Evolutionary conservation across 306 rosid genomes (phyloP).

Genomic region (Corylus americana): DNA sequence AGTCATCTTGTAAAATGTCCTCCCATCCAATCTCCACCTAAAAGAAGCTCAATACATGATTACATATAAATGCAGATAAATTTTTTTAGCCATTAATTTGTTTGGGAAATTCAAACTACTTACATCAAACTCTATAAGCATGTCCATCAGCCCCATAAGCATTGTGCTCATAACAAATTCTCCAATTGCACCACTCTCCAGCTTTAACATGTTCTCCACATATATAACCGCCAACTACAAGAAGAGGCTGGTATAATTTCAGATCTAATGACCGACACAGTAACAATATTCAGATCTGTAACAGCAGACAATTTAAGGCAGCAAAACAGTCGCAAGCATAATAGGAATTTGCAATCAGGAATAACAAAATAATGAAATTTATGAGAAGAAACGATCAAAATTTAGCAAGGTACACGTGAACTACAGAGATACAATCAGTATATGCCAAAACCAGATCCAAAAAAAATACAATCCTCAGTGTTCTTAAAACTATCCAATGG

Average conservation of each 20-base stretch:
- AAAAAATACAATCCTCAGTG: background rate
- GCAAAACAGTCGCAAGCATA: background rate
- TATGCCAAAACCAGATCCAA: background rate
- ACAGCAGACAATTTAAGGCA: background rate
- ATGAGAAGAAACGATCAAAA: background rate
- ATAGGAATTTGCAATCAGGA: background rate
- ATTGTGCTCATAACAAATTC: conserved; percentile 64
- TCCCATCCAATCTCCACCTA: conserved; percentile 87
- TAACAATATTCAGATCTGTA: background rate
- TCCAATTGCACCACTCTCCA: conserved; percentile 73
- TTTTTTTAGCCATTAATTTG: conserved; percentile 1
- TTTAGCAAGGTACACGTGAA: background rate
- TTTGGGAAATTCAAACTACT: conserved; percentile 27
- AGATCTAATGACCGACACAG: background rate
- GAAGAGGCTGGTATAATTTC: background rate
- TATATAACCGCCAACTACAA: conserved; percentile 61
- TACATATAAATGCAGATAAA: conserved; percentile 1
- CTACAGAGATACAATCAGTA: background rate
- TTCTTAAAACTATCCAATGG: too few relatives aligned
- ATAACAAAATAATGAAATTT: too few relatives aligned
- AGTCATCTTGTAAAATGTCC: conserved; percentile 57
- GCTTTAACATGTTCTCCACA: conserved; percentile 83
- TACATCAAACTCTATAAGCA: conserved; percentile 88
- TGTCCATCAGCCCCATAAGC: conserved; percentile 71
- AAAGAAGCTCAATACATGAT: conserved; percentile 22